Evolutionary conservation across 2,329 filamentous ascomycete genomes (phyloP).

Genomic region (Alternaria infectoria): DNA sequence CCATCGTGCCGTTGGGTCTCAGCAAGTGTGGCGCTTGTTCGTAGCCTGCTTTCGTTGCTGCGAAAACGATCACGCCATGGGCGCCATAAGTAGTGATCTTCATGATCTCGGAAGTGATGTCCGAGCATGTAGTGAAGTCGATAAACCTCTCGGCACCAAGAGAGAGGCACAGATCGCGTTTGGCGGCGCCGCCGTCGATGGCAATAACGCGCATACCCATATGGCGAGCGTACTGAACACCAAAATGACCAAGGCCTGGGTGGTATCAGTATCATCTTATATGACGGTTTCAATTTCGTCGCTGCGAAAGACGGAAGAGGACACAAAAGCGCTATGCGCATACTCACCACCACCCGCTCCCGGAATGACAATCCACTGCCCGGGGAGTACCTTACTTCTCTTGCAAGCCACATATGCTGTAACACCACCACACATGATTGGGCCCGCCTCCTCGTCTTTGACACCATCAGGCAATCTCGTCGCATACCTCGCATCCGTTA

Average conservation of each 20-base stretch:
- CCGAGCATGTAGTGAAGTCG: slow-evolving; percentile 65
- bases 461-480: slow-evolving; percentile 54
- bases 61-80: slow-evolving; percentile 82
- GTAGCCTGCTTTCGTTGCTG: slow-evolving; percentile 53
- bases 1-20: slow-evolving; percentile 35
- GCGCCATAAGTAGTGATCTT: slow-evolving; percentile 67
- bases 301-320: too few relatives aligned
- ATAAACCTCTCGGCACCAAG: slow-evolving; percentile 64
- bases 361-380: slow-evolving; percentile 49
- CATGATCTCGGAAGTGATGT: slow-evolving; percentile 62
- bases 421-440: slow-evolving; percentile 48
- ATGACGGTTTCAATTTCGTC: neutral
- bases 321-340: neutral
- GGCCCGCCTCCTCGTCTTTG: slow-evolving; percentile 54
- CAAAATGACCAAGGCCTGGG: slow-evolving; percentile 33
- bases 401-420: slow-evolving; percentile 58
- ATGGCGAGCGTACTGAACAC: slow-evolving; percentile 52
- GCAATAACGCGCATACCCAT: slow-evolving; percentile 65
- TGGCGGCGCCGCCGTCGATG: slow-evolving; percentile 59
- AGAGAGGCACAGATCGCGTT: slow-evolving; percentile 53
- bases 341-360: slow-evolving; percentile 45
- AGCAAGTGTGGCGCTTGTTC: slow-evolving; percentile 38
- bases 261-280: neutral
- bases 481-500: slow-evolving; percentile 55
- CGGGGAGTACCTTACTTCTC: slow-evolving; percentile 39